A percentile compares a stretch with the other conserved stretches of the same genome.
Conservation (phyloP, 345 rosid genomes). For the Microthlaspi erraticum region DNA sequence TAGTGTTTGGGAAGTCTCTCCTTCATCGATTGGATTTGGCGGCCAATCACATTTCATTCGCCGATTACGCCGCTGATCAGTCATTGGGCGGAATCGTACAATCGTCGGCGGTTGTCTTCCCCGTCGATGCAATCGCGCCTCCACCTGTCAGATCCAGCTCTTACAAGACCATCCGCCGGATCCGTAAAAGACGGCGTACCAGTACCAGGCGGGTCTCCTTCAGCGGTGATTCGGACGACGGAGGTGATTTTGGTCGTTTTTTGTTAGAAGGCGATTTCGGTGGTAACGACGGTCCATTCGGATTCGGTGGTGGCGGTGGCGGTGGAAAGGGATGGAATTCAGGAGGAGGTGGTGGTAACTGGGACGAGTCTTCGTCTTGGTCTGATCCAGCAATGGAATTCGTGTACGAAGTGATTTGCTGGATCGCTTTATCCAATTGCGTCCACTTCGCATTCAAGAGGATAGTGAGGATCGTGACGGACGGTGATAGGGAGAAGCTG, state of each 20-base stretch:
- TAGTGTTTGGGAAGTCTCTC: constrained; percentile 58
- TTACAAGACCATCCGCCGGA: constrained; percentile 51
- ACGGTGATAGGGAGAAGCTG: constrained; percentile 64
- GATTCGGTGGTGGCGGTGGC: constrained; percentile 51
- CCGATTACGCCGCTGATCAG: constrained; percentile 47
- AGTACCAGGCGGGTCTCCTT: constrained; percentile 59
- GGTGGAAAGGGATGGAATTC: constrained; percentile 71
- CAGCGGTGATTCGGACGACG: constrained; percentile 56
- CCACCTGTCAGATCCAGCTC: constrained; percentile 59
- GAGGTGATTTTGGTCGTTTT: constrained; percentile 52
- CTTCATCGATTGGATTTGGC: constrained; percentile 45
- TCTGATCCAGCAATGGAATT: constrained; percentile 67
- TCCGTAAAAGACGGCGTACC: constrained; percentile 63
- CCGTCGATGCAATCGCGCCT: constrained; percentile 57
- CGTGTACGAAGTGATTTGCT: constrained; percentile 87
- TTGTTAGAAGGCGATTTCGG: constrained; percentile 54
- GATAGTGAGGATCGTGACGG: constrained; percentile 57
- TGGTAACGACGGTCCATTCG: constrained; percentile 51
- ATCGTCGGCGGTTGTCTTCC: constrained; percentile 45
- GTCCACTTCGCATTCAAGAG: constrained; percentile 86
- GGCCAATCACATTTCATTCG: constrained; percentile 41
- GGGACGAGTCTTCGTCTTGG: constrained; percentile 76
- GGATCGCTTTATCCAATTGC: constrained; percentile 91
- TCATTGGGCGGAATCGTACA: constrained; percentile 39
- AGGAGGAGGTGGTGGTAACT: constrained; percentile 57